Evolutionary conservation across 306 rosid genomes (phyloP), one percentile per base, ranked within the genome.

Genomic region (Quercus dentata): DNA sequence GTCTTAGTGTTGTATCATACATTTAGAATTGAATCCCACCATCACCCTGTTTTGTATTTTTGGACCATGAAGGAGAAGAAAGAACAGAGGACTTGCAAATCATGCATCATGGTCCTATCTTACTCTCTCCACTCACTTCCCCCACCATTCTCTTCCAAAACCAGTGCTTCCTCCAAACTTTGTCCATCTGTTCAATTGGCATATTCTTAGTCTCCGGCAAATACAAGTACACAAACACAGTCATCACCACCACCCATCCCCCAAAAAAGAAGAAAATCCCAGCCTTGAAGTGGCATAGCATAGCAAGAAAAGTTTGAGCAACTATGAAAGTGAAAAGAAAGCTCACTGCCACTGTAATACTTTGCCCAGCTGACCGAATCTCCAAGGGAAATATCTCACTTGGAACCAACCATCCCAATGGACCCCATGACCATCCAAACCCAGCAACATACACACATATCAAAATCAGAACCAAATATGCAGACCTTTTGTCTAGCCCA

Each of bases 191-290:
- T 72, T 87, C 85, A 55, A 72, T 77, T 2, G 78, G 81, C 23
- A 82, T 21, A 46, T 73, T 56, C 74, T 72, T 82, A 5, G 85
- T 82, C 75, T 82, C 81, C 1, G 85, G 85, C 25, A 82, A 28
- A 20, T 76, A 74, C 25, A 62, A 76, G 74, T 57, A 74, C 52
- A 87, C 88, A 74, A 87, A 87, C 38, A 44, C 12, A 4, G 83
- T 87, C 90, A 87, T 84, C 65, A 84, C 71, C 78, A 74, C 69
- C 77, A 87, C 78, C 90, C 90, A 87, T 27, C 90, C 88, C n/a
- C 90, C 90, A 63, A 85, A 87, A 72, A 87, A 84, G 85, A 87
- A 84, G 83, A 87, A 84, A 57, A 82, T 87, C 68, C 83, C 86
- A 5, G 83, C 57, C 72, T 75, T 79, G 38, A 87, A 79, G 64